Percentiles rank a stretch among this genome's conserved stretches.
Conservation (phyloP, 352 stramenopile species). For the Blastocystis sp. region DNA sequence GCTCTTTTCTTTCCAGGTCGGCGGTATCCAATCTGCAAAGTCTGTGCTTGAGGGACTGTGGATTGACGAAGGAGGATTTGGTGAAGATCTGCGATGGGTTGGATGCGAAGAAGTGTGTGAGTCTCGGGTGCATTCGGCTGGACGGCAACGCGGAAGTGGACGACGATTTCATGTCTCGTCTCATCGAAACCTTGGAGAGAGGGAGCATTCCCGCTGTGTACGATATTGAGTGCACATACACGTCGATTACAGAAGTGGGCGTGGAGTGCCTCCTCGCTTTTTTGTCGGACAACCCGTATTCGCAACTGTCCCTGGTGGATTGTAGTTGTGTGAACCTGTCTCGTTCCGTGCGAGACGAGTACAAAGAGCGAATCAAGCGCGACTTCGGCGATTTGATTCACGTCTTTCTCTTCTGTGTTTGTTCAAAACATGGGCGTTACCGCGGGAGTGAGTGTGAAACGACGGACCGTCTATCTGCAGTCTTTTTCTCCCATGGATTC, state of each 20-base stretch:
- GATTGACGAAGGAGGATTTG: constrained; percentile 5
- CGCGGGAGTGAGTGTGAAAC: not conserved
- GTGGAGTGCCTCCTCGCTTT: not conserved
- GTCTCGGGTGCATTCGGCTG: not conserved
- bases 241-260: not conserved
- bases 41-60: constrained; percentile 13
- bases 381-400: too few relatives aligned
- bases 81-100: constrained; percentile 2
- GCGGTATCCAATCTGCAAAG: not conserved
- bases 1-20: constrained; percentile 1
- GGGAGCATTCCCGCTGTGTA: not conserved
- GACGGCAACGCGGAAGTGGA: constrained; percentile 37
- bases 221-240: not conserved
- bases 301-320: not conserved
- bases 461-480: not conserved
- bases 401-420: constrained; percentile 11
- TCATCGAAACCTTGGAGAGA: constrained; percentile 1
- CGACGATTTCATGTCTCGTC: not conserved
- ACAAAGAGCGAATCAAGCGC: not conserved
- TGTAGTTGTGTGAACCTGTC: not conserved
- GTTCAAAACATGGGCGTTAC: constrained; percentile 26
- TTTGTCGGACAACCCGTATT: not conserved
- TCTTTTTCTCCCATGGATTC: not conserved
- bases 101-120: not conserved
- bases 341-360: not conserved